These are phyloP conservation scores for Corinectria fuckeliana DNA, from an alignment of 2,329 filamentous ascomycete species.

Conservation along the genomic window DNA sequence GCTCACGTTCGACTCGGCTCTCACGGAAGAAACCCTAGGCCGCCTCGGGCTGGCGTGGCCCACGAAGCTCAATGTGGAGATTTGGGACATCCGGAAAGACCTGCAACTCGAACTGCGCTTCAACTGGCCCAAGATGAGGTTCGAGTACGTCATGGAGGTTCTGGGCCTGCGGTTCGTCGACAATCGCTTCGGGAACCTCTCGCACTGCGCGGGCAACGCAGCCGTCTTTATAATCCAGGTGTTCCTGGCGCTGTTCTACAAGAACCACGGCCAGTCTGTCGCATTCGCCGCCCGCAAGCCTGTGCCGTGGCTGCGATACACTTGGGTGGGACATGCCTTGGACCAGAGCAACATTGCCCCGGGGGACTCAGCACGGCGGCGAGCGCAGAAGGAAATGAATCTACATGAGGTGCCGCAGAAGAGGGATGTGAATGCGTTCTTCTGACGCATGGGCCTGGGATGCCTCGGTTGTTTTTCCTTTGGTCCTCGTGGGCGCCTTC, in stretches of 20 bases:
- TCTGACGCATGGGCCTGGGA: not conserved
- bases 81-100: conserved; percentile 18
- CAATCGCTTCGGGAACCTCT: conserved; percentile 23
- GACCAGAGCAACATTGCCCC: conserved; percentile 26
- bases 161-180: conserved; percentile 26
- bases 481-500: not conserved
- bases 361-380: not conserved
- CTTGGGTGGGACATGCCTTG: conserved; percentile 28
- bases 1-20: conserved; percentile 11
- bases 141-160: conserved; percentile 24
- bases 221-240: conserved; percentile 22
- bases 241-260: conserved; percentile 22
- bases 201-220: conserved; percentile 20
- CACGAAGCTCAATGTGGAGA: not conserved
- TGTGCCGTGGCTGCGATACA: conserved; percentile 25
- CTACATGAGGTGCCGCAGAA: conserved; percentile 14
- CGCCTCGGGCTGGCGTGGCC: conserved; percentile 16
- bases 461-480: not conserved
- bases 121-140: not conserved
- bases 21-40: not conserved
- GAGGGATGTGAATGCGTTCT: conserved; percentile 17
- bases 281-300: conserved; percentile 8
- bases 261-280: conserved; percentile 1
- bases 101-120: conserved; percentile 13
- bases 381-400: conserved; percentile 22